Evolutionary conservation across 208 protist genomes (phyloP), one percentile per base, ranked within the genome.

Genomic region (Endotrypanum monterogeii): DNA sequence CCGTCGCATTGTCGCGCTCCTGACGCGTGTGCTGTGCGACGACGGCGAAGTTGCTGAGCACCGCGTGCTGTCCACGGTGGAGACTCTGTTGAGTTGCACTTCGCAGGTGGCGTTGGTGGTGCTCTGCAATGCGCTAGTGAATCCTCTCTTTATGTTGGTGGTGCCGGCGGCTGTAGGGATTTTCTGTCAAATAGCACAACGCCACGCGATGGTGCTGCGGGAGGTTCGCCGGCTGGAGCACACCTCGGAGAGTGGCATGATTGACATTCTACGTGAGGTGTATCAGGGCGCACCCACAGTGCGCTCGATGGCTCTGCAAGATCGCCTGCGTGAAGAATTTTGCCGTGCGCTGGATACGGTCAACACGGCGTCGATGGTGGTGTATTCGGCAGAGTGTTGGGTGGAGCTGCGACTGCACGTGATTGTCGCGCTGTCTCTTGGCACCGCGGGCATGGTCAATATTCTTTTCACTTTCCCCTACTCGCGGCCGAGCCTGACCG

Each of bases 311-410:
- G 79, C 81, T 11, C 46, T 93, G 67, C 79, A 86, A 51, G 89
- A 89, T 41, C 82, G 77, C 18, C 77, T 93, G 30, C 86, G 89
- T 1, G 85, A 89, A 78, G 86, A 93, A 79, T 93, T 87, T 81
- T 91, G 86, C 73, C 79, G 83, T 58, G 63, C 89, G 2, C 67
- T 93, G 37, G 89, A 94, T 76, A 85, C 79, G 37, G 72, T 83
- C 52, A 91, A 94, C 83, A 84, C 80, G 56, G 89, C 81, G 32
- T 79, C 76, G 46, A 83, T 91, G 77, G 76, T 89, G 62, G 69
- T 63, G 44, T 85, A 87, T 67, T 84, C 87, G 80, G 67, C 76
- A 0, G 85, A 94, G 25, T 76, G 89, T 25, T 94, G 89, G 89
- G 79, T 87, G 30, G 80, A 78, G 67, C 77, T 94, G 41, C 84